Base-by-base conservation (phyloP, 2,329 filamentous ascomycete species). In the Parastagonospora avenae region DNA sequence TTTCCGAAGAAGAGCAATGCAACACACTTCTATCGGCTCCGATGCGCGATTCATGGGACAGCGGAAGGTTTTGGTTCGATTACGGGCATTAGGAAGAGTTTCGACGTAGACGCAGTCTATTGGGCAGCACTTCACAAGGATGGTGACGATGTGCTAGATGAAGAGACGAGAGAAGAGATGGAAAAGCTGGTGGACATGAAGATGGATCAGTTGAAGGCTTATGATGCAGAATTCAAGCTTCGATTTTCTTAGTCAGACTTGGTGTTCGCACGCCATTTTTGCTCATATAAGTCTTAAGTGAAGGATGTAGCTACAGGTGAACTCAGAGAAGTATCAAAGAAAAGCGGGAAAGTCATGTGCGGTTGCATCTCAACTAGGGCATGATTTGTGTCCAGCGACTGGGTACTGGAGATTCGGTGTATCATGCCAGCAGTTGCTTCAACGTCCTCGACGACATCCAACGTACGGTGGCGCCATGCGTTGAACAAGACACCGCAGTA, bases 61-160 rank as follows among this genome's bases (percentile, higher is more conserved):
- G 45, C 16, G 64, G 66, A 2, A 59, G 59, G 24, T 76, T 76
- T 54, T 75, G 69, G 73, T 73, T 76, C 36, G 56, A 76, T 42
- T 72, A 65, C 52, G 71, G 71, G 68, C 11, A 64, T 67, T 12
- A 65, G 73, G 43, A 74, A 64, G 42, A 68, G 69, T 46, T 67
- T 73, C 5, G 68, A 74, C 29, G 30, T 74, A 1, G 73, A 76
- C 49, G 16, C 46, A 7, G 57, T 74, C 11, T 75, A 42, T 46
- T 75, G 68, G 68, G 52, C 52, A 45, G 47, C 51, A 30, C 45
- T 58, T 39, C 45, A 54, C 32, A 42, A 44, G 2, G 49, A 55
- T 35, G 49, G 43, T 8, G 42, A 54, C 36, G 52, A 58, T 27
- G 42, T 35, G 16, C 41, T 61, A 8, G 40, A 53, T 10, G 48